phyloP scores from a whole-genome alignment of 2,329 filamentous ascomycete genomes.

The Plectosphaerella sp. region DNA sequence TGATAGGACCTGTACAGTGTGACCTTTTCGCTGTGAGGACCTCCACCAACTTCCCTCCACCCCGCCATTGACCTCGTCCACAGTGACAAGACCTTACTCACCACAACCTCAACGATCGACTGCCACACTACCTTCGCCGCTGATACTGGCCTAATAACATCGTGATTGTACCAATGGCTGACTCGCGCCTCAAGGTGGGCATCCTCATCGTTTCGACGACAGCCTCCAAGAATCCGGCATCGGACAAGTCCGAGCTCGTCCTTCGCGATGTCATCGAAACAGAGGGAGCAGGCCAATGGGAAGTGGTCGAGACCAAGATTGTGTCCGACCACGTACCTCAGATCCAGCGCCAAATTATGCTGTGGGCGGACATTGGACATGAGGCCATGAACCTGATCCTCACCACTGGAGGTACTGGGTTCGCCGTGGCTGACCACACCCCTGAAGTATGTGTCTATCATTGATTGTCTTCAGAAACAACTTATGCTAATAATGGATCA shows the following conservation, averaged over 20 bases:
- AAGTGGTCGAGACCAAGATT: slow-evolving; percentile 63
- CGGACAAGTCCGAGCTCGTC: slow-evolving; percentile 67
- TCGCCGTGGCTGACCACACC: slow-evolving; percentile 78
- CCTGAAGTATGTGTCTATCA: slow-evolving; percentile 63
- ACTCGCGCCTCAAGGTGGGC: slow-evolving; percentile 58
- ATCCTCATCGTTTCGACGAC: slow-evolving; percentile 91
- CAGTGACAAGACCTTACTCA: too few species aligned
- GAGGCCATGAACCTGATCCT: slow-evolving; percentile 70
- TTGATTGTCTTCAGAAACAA: background rate
- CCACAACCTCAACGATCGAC: too few species aligned
- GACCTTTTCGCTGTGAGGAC: too few species aligned
- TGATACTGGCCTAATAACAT: too few species aligned
- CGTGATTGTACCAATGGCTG: slow-evolving; percentile 24
- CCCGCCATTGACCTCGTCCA: too few species aligned
- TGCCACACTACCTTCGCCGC: too few species aligned
- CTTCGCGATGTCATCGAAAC: slow-evolving; percentile 66
- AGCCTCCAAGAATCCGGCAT: slow-evolving; percentile 70
- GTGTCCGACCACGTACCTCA: slow-evolving; percentile 70
- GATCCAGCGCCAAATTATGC: slow-evolving; percentile 69
- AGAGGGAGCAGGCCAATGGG: slow-evolving; percentile 68
- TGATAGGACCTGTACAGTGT: too few species aligned
- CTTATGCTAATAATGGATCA: background rate
- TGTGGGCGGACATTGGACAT: slow-evolving; percentile 66
- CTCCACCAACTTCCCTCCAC: too few species aligned
- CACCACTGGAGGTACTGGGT: slow-evolving; percentile 90